Evolutionary conservation across 2,329 filamentous ascomycete genomes (phyloP).

Genomic region (Aspergillus caelatus): DNA sequence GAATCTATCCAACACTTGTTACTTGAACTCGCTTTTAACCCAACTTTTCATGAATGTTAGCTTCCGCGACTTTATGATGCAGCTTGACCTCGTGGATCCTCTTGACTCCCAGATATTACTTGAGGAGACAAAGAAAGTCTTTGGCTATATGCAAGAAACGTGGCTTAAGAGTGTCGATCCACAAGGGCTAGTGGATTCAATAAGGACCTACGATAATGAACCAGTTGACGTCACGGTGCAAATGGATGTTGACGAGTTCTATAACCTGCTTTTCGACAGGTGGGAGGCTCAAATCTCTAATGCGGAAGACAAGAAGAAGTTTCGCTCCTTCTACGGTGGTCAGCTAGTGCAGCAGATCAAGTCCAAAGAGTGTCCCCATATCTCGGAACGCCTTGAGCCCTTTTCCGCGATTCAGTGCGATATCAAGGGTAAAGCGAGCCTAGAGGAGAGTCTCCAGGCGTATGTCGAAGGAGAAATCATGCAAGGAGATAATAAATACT

Average conservation of each 20-base stretch:
- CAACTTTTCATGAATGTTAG: constrained; percentile 94
- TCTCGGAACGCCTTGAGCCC: constrained; percentile 85
- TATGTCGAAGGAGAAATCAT: constrained; percentile 96
- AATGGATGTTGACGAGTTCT: constrained; percentile 99
- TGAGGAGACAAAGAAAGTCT: constrained; percentile 76
- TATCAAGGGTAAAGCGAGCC: constrained; percentile 83
- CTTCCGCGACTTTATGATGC: constrained; percentile 83
- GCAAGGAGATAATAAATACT: constrained; percentile 99
- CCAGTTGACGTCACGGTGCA: constrained; percentile 85
- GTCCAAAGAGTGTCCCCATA: constrained; percentile 90
- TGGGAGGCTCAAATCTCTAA: constrained; percentile 80
- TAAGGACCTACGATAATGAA: constrained; percentile 80
- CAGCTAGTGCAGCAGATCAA: constrained; percentile 93
- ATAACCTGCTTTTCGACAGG: constrained; percentile 87
- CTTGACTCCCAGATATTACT: constrained; percentile 68
- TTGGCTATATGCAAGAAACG: constrained; percentile 83
- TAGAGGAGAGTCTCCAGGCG: constrained; percentile 88
- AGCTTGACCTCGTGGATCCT: constrained; percentile 59
- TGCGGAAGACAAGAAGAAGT: constrained; percentile 67
- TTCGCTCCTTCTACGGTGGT: constrained; percentile 87
- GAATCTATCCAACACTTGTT: constrained; percentile 95
- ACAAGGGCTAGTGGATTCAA: constrained; percentile 69
- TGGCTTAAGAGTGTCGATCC: constrained; percentile 75
- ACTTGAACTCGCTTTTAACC: constrained; percentile 90
- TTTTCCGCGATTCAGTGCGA: constrained; percentile 96